Base-by-base conservation (phyloP, 2,329 filamentous ascomycete species). In the Mycosphaerelloides madeirae region DNA sequence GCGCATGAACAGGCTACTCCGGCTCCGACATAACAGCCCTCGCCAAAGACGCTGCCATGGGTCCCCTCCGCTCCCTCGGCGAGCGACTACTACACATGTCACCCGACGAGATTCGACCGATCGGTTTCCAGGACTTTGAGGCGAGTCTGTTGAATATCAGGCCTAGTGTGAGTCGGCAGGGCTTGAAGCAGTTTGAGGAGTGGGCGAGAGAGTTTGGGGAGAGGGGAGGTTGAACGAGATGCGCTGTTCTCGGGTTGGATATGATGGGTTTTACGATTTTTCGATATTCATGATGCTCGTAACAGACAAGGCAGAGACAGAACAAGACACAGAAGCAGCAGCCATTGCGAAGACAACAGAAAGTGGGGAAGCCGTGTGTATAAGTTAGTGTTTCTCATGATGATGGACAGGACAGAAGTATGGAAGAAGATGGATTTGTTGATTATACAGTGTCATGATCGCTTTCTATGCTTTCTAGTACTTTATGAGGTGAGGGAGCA, bases 31-130 rank as follows among this genome's bases (percentile, higher is more conserved):
- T 98, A 54, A 97, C 93, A 16, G 90, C 93, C 1, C 74, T 98
- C 7, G 93, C 93, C 6, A 98, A 98, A 68, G 93, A 98, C 63
- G 93, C 93, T 7, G 93, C 93, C 2, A 98, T 98, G 93, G 91
- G 93, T 0, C 93, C 93, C 0, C 72, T 98, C 11, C 80, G 93
- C 25, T 91, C 88, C 41, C 73, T 97, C 2, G 93, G 93, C 19
- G 93, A 97, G 64, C 87, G 85, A 31, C 71, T 98, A 22, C 74
- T 98, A 28, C 83, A 87, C 54, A 97, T 94, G 76, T 86, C 85
- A 0, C 95, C 93, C 79, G 93, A 98, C 49, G 81, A 97, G 56
- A 97, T 98, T 55, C 78, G 90, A 11, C 84, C 90, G 1, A 97
- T 98, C 49, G 77, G 78, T 41, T 78, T 95, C 43, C 64, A 75